Base-by-base conservation (phyloP, 2,329 filamentous ascomycete genomes). In the Lachnellula willkommii region DNA sequence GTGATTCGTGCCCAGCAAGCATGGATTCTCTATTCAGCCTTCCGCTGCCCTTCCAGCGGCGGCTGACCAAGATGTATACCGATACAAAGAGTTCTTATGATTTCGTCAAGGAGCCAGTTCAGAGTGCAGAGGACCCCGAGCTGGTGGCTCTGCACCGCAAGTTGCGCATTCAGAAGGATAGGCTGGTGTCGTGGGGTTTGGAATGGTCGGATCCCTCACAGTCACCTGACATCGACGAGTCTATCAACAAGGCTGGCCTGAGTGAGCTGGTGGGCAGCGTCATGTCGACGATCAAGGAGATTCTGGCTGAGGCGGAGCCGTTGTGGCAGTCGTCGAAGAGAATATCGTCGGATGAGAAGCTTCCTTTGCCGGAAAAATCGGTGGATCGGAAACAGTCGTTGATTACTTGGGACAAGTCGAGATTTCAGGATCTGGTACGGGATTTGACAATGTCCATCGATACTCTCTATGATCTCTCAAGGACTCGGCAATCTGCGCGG, bases 21-120 rank as follows among this genome's bases (percentile, higher is more conserved):
- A 69, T 69, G 66, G 66, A 67, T 54, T 65, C 62, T 17, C 54
- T 68, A 35, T 64, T 63, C 52, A 64, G 56, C 40, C 60, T 68
- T 26, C 58, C 65, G 50, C 61, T 66, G 52, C 67, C 82, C 49
- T 79, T 84, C 57, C 81, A 84, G 69, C 78, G 81, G 58, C 79
- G 82, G 53, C 77, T 90, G 17, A 88, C 84, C 62, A 79, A 87
- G 65, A 81, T 92, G 55, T 92, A 92, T 70, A 87, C 88, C 63
- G 88, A 92, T 74, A 90, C 88, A 56, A 92, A 92, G 69, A 87
- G 84, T 64, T 89, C 85, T 26, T 87, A 82, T 68, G 85, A 89
- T 70, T 88, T 88, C 62, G 83, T 89, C 68, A 85, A 81, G 69
- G 81, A 81, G 68, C 79, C 81, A 52, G 79, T 78, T 61, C 84